Conservation (phyloP, 768 basidiomycete species). For the Mycena olivaceomarginata region DNA sequence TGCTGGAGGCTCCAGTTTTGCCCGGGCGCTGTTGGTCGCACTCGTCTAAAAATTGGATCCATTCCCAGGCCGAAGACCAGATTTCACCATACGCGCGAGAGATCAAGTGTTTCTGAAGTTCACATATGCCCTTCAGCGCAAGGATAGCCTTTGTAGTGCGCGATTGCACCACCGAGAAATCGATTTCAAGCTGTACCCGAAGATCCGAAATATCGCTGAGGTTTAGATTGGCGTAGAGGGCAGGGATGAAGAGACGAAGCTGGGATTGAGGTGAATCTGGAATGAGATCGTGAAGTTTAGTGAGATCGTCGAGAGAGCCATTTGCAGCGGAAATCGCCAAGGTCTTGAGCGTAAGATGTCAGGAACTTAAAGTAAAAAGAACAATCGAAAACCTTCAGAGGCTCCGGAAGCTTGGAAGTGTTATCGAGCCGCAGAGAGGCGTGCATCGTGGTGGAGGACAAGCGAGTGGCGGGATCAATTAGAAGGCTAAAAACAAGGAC, state of each 20-base stretch:
- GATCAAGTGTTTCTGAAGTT: conserved; percentile 24
- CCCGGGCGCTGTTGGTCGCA: conserved; percentile 8
- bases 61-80: conserved; percentile 13
- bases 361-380: not conserved
- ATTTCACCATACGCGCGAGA: conserved; percentile 9
- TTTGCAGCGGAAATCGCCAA: conserved; percentile 21
- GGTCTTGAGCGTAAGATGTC: not conserved
- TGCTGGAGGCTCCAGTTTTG: not conserved
- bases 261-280: conserved; percentile 17
- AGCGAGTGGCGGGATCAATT: not conserved
- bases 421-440: conserved; percentile 18
- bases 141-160: conserved; percentile 1
- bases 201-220: conserved; percentile 8
- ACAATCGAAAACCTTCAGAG: conserved; percentile 6
- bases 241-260: conserved; percentile 25
- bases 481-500: no score
- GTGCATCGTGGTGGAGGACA: conserved; percentile 26
- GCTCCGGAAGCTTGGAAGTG: conserved; percentile 12
- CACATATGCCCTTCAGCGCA: conserved; percentile 8
- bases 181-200: conserved; percentile 14
- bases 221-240: conserved; percentile 19
- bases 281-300: conserved; percentile 18
- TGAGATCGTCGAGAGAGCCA: conserved; percentile 20
- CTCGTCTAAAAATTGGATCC: conserved; percentile 26
- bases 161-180: not conserved